Evolutionary conservation across 768 basidiomycete species (phyloP).

Genomic region (Nidularia pulvinata): DNA sequence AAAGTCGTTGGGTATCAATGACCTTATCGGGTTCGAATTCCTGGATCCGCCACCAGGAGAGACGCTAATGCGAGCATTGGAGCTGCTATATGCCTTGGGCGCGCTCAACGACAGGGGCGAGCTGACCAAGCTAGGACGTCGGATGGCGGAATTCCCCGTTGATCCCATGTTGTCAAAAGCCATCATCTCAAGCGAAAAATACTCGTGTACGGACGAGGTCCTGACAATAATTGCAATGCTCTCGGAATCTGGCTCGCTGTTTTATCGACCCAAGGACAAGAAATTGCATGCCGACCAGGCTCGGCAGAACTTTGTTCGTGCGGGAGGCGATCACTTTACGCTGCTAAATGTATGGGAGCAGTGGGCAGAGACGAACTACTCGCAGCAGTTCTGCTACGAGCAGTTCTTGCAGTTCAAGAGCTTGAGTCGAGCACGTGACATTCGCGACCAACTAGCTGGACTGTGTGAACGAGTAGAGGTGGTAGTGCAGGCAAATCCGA

Average conservation of each 20-base stretch:
- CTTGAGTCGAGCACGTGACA: conserved; percentile 91
- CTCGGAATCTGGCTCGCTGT: conserved; percentile 91
- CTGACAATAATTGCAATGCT: conserved; percentile 98
- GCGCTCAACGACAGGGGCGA: conserved; percentile 97
- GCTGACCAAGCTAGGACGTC: conserved; percentile 92
- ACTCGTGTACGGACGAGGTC: conserved; percentile 95
- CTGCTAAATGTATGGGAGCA: conserved; percentile 98
- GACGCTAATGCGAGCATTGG: conserved; percentile 93
- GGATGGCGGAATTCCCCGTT: conserved; percentile 99
- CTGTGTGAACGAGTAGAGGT: conserved; percentile 98
- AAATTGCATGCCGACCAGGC: conserved; percentile 98
- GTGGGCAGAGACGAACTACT: conserved; percentile 98
- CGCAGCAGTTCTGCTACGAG: conserved; percentile 96
- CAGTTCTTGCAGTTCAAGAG: conserved; percentile 96
- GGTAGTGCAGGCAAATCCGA: conserved; percentile 83
- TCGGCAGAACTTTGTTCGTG: conserved; percentile 93
- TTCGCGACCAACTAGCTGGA: conserved; percentile 92
- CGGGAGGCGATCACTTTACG: conserved; percentile 98
- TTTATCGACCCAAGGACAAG: conserved; percentile 99
- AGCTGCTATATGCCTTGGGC: conserved; percentile 92
- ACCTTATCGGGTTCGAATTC: conserved; percentile 98
- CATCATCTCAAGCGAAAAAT: conserved; percentile 95
- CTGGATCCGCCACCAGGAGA: conserved; percentile 98
- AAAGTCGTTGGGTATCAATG: conserved; percentile 98
- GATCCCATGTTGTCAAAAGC: conserved; percentile 98